A percentile compares a stretch with the other conserved stretches of the same genome.
These are phyloP conservation scores for Acorus gramineus DNA, from an alignment of 106 monocot genomes.

Conservation along the genomic window DNA sequence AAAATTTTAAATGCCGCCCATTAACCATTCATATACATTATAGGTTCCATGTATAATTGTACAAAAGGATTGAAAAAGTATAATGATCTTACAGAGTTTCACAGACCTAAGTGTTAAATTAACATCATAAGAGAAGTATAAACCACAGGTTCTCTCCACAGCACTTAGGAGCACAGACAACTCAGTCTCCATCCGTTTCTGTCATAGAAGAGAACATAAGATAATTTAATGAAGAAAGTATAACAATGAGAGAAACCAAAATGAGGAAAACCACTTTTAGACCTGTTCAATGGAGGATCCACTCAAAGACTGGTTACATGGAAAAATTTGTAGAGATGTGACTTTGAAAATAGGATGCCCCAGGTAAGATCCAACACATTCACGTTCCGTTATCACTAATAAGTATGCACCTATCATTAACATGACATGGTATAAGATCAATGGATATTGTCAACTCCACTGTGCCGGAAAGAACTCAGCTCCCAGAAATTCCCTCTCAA, in stretches of 20 bases:
- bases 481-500: no score
- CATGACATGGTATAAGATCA: neutral
- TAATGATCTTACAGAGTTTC: neutral
- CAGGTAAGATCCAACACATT: slow-evolving; percentile 75
- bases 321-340: slow-evolving; percentile 55
- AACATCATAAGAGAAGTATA: slow-evolving; percentile 96
- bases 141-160: slow-evolving; percentile 66
- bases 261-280: neutral
- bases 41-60: no score
- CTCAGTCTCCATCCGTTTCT: slow-evolving; percentile 88
- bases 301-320: slow-evolving; percentile 62
- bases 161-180: slow-evolving; percentile 66
- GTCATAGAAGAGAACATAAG: slow-evolving; percentile 14
- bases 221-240: neutral
- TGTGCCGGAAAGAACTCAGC: no score
- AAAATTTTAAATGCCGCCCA: no score
- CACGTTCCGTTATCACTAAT: slow-evolving; percentile 64
- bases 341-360: slow-evolving; percentile 78
- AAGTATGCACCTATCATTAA: slow-evolving; percentile 46
- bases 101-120: slow-evolving; percentile 85
- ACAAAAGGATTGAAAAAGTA: no score
- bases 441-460: no score
- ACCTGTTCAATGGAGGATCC: slow-evolving; percentile 57
- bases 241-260: slow-evolving; percentile 5
- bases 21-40: no score